Evolutionary conservation across 345 rosid species (phyloP).

Genomic region (Firmiana major): DNA sequence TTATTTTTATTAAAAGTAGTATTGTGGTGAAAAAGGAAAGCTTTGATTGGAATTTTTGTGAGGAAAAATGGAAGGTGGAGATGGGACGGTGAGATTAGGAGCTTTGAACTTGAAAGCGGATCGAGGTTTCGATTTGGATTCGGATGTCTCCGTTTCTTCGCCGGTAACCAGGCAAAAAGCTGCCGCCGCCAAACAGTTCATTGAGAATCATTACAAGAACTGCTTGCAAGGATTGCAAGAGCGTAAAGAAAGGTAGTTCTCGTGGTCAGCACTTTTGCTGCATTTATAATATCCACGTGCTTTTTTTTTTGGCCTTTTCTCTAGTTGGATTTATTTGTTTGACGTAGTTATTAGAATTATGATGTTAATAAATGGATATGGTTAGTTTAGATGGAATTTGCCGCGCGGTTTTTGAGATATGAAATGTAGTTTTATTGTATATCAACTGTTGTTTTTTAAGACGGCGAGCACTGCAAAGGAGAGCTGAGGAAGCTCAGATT

Average conservation of each 20-base stretch:
- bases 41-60: neutral
- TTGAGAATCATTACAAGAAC: slow-evolving; percentile 96
- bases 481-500: slow-evolving; percentile 80
- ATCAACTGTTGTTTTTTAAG: slow-evolving; percentile 32
- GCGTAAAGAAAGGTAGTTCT: slow-evolving; percentile 74
- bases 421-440: neutral
- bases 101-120: slow-evolving; percentile 57
- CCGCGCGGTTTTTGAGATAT: neutral
- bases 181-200: slow-evolving; percentile 96
- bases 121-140: slow-evolving; percentile 55
- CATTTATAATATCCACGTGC: neutral
- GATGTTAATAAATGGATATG: neutral
- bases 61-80: slow-evolving; percentile 71
- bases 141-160: slow-evolving; percentile 78
- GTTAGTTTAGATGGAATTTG: neutral
- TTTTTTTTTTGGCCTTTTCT: neutral
- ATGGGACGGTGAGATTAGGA: slow-evolving; percentile 75
- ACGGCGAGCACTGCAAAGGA: slow-evolving; percentile 73
- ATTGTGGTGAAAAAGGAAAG: neutral
- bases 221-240: slow-evolving; percentile 90
- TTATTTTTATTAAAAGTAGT: neutral
- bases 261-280: neutral
- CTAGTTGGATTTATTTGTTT: neutral
- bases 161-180: slow-evolving; percentile 97
- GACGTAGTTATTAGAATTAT: neutral